Conservation (phyloP, 2,329 filamentous ascomycete species). For the Emergomyces africanus region DNA sequence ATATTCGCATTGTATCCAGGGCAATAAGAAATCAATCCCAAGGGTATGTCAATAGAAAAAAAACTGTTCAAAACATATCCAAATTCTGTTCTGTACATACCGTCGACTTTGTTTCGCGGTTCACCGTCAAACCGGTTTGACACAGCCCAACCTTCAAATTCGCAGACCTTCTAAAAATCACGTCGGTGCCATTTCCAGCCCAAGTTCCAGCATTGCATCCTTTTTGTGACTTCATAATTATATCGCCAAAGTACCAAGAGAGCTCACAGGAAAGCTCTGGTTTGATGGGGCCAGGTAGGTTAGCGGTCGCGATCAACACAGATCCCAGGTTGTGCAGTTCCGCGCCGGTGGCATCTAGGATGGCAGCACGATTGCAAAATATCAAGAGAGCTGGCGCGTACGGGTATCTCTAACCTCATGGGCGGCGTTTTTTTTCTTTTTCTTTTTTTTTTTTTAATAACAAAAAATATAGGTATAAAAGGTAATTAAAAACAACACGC, state of each 20-base stretch:
- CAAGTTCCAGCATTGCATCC: background rate
- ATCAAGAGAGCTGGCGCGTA: background rate
- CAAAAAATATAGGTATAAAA: no score
- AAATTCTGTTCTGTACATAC: background rate
- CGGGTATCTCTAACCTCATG: slow-evolving; percentile 1
- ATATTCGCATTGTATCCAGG: background rate
- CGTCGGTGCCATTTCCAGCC: background rate
- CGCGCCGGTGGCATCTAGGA: background rate
- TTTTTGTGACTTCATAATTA: background rate
- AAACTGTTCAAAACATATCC: background rate
- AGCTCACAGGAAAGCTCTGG: background rate
- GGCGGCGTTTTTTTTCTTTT: background rate
- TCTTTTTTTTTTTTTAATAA: background rate
- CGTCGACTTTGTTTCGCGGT: background rate
- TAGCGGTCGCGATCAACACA: background rate
- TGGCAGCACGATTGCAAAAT: background rate
- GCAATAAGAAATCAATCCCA: background rate
- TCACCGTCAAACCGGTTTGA: background rate
- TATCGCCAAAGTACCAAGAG: background rate
- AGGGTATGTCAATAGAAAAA: background rate
- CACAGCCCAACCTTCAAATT: background rate
- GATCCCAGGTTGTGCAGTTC: background rate
- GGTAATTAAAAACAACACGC: no score
- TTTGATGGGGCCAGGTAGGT: background rate
- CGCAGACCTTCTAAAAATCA: background rate